phyloP scores from a whole-genome alignment of 352 stramenopile genomes.

The Globisporangium splendens region DNA sequence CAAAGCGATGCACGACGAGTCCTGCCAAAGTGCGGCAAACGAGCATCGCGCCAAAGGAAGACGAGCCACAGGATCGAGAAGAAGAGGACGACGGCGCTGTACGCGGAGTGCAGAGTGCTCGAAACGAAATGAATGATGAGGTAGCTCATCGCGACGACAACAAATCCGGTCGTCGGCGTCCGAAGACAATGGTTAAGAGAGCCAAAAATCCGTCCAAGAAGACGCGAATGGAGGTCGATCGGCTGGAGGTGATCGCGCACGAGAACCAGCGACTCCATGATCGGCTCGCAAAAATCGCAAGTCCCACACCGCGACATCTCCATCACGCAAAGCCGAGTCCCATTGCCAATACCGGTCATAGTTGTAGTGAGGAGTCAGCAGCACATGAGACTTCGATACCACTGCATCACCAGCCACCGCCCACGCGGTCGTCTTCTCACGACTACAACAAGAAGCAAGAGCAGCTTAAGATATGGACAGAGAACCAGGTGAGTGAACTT shows the following conservation, averaged over 20 bases:
- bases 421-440: slow-evolving; percentile 3
- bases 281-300: slow-evolving; percentile 20
- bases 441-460: slow-evolving; percentile 71
- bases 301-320: background rate
- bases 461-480: slow-evolving; percentile 66
- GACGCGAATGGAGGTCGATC: slow-evolving; percentile 18
- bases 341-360: background rate
- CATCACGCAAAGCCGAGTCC: background rate
- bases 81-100: slow-evolving; percentile 2
- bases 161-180: slow-evolving; percentile 13
- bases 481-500: slow-evolving; percentile 48
- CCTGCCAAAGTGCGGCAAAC: slow-evolving; percentile 37
- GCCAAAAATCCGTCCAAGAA: slow-evolving; percentile 17
- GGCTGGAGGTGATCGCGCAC: slow-evolving; percentile 14
- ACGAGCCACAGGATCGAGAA: slow-evolving; percentile 4
- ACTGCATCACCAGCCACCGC: background rate
- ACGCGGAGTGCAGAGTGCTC: background rate
- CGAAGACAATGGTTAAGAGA: slow-evolving; percentile 13
- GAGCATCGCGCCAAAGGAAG: background rate
- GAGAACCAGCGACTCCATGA: slow-evolving; percentile 29
- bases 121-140: background rate
- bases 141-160: too few relatives aligned
- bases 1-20: slow-evolving; percentile 45
- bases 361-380: slow-evolving; percentile 4
- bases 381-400: slow-evolving; percentile 2